Percentiles rank a stretch among this genome's conserved stretches.
Evolutionary conservation across 305 asterid genomes (phyloP).

Genomic region (Solanum hybrid): DNA sequence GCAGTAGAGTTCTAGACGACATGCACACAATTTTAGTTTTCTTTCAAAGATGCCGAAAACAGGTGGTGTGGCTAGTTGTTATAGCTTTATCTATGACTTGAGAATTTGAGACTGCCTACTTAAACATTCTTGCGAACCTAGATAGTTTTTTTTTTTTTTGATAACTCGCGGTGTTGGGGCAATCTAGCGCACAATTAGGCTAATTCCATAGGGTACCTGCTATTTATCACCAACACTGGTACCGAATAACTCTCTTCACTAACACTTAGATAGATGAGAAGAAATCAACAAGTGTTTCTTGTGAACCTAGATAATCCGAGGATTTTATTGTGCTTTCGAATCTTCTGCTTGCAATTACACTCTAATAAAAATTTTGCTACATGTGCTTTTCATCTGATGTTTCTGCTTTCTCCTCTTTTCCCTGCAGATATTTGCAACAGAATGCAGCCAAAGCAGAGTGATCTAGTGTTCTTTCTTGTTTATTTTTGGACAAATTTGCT

Average conservation of each 20-base stretch:
- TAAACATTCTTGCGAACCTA: neutral
- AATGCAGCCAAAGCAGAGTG: constrained; percentile 6
- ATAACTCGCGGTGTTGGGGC: neutral
- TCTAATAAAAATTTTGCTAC: neutral
- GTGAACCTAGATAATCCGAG: neutral
- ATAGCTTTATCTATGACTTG: neutral
- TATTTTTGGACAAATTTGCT: neutral
- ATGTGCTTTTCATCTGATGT: neutral
- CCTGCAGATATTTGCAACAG: constrained; percentile 6
- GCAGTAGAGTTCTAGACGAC: neutral
- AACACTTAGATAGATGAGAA: neutral
- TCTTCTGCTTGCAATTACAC: neutral
- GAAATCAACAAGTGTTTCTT: neutral
- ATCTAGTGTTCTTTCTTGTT: neutral
- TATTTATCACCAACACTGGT: neutral
- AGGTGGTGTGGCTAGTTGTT: neutral
- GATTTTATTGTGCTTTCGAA: neutral
- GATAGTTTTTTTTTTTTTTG: neutral
- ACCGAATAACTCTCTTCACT: neutral
- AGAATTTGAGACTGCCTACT: neutral
- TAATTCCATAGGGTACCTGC: neutral
- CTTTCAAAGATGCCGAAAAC: neutral
- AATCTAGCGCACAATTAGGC: neutral
- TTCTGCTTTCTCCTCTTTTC: neutral
- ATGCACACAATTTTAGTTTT: neutral